These are phyloP conservation scores for Aureobasidium musti DNA, from an alignment of 2,329 filamentous ascomycete genomes.

Conservation along the genomic window DNA sequence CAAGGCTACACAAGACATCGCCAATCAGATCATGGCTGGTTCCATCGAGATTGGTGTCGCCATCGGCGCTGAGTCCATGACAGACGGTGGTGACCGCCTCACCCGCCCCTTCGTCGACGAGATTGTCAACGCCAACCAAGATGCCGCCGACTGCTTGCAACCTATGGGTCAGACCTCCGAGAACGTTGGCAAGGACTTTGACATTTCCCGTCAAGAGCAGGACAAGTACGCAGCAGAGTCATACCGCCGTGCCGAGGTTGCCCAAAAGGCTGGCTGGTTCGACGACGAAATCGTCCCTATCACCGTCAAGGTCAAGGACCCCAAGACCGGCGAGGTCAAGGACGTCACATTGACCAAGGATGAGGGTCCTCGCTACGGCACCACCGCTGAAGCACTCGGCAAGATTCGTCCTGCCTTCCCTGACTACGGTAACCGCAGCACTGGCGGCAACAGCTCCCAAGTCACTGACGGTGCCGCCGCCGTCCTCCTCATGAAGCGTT, in stretches of 20 bases:
- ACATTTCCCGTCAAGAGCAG: slow-evolving; percentile 75
- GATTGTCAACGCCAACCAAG: slow-evolving; percentile 69
- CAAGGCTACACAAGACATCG: slow-evolving; percentile 93
- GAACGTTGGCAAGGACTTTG: slow-evolving; percentile 91
- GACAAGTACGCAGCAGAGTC: slow-evolving; percentile 85
- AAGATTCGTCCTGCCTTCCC: slow-evolving; percentile 93
- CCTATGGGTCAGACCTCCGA: slow-evolving; percentile 98
- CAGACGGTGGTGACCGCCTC: slow-evolving; percentile 67
- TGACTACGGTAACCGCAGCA: slow-evolving; percentile 81
- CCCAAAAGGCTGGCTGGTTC: slow-evolving; percentile 88
- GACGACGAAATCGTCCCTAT: slow-evolving; percentile 95
- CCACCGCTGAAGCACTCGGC: slow-evolving; percentile 74
- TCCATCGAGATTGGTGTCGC: slow-evolving; percentile 86
- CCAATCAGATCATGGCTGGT: slow-evolving; percentile 77
- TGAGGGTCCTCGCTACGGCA: slow-evolving; percentile 88
- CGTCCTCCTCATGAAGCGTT: slow-evolving; percentile 90
- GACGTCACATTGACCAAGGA: slow-evolving; percentile 79
- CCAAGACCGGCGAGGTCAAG: slow-evolving; percentile 75
- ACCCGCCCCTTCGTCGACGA: slow-evolving; percentile 74
- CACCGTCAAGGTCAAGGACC: slow-evolving; percentile 75
- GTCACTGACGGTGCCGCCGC: slow-evolving; percentile 93
- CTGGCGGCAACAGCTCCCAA: slow-evolving; percentile 92
- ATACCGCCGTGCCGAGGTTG: slow-evolving; percentile 81
- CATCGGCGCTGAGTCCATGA: slow-evolving; percentile 88
- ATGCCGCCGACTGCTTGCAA: slow-evolving; percentile 82